Evolutionary conservation across 2,329 filamentous ascomycete genomes (phyloP).

Genomic region (Talaromyces atroroseus): DNA sequence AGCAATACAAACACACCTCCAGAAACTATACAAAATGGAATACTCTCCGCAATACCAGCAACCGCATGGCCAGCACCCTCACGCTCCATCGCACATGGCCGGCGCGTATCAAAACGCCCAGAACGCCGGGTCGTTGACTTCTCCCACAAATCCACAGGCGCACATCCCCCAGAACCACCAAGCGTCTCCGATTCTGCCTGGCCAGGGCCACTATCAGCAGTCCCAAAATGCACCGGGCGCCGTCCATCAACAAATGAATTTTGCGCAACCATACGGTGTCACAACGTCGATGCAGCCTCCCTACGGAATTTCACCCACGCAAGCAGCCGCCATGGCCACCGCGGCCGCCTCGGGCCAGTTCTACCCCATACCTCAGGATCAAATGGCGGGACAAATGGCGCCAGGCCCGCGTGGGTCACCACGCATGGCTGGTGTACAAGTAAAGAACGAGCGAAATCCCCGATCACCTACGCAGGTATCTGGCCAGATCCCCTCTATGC

Average conservation of each 20-base stretch:
- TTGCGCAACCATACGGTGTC: conserved; percentile 71
- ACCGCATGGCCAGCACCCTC: conserved; percentile 57
- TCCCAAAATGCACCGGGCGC: conserved; percentile 56
- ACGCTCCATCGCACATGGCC: conserved; percentile 53
- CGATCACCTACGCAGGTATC: conserved; percentile 71
- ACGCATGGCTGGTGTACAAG: conserved; percentile 61
- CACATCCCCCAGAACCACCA: conserved; percentile 59
- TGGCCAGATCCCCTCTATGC: conserved; percentile 49
- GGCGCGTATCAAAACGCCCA: conserved; percentile 60
- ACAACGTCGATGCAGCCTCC: conserved; percentile 64
- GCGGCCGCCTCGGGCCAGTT: conserved; percentile 85
- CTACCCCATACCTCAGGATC: conserved; percentile 67
- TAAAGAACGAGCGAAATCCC: conserved; percentile 70
- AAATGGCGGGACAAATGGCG: conserved; percentile 56
- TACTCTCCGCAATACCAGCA: conserved; percentile 69
- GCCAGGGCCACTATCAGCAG: conserved; percentile 65
- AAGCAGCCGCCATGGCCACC: conserved; percentile 90
- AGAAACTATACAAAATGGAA: conserved; percentile 52
- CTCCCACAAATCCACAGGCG: conserved; percentile 65
- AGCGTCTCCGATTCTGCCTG: conserved; percentile 73
- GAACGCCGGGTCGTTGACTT: conserved; percentile 56
- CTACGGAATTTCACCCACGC: conserved; percentile 75
- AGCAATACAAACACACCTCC: background rate
- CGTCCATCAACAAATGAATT: conserved; percentile 68
- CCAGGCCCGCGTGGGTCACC: conserved; percentile 62